Base-by-base conservation (phyloP, 345 rosid genomes). In the Toxicodendron radicans region DNA sequence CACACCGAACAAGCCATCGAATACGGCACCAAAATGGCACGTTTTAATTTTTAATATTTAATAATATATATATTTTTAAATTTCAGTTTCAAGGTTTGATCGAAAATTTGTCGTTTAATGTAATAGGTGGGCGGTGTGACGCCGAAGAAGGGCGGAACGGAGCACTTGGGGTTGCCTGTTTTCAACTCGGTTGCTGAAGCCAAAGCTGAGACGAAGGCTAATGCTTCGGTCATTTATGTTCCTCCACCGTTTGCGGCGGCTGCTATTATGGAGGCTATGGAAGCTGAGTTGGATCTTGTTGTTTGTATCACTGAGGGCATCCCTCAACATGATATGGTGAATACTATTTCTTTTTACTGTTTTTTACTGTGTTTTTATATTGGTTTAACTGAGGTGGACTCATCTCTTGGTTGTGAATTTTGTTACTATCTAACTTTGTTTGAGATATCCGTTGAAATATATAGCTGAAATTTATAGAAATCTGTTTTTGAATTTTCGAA, bases 181-280 rank as follows among this genome's bases (percentile, higher is more conserved):
- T 95, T 89, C 73, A 93, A 95, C 72, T 51, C 98, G 0, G 97
- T 95, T 68, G 97, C 98, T 14, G 99, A 95, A 85, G 99, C 99
- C 1, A 95, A 91, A 70, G 96, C 97, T 9, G 98, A 91, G 78
- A 89, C 98, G 0, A 95, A 88, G 81, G 97, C 98, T 51, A 95
- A 95, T 79, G 99, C 99, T 30, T 95, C 98, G 18, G 99, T 88
- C 64, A 78, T 95, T 58, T 95, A 95, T 66, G 99, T 95, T 51
- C 99, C 99, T 57, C 97, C 99, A 2, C 93, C 98, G 14, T 95
- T 95, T 74, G 99, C 98, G 16, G 98, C 99, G 6, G 97, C 97
- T 16, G 99, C 99, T 53, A 87, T 95, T 45, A 84, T 95, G 99
- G 99, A 95, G 84, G 98, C 94, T 6, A 66, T 93, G 81, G 90